These are phyloP conservation scores for Allium sativum DNA, from an alignment of 106 monocot genomes.

Conservation along the genomic window DNA sequence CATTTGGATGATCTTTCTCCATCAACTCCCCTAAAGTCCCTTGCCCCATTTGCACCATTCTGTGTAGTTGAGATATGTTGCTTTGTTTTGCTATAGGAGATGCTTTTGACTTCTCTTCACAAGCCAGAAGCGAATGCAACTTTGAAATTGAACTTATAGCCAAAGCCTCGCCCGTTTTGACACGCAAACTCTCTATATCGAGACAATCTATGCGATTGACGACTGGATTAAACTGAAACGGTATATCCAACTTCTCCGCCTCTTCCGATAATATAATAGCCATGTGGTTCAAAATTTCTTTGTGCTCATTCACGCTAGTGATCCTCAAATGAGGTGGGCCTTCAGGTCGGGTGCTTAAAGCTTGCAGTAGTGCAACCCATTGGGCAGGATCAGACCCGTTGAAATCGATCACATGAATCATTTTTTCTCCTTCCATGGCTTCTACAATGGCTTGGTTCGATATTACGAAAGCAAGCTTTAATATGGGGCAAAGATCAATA, in stretches of 20 bases:
- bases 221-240: conserved; percentile 63
- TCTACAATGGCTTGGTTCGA: conserved; percentile 49
- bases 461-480: conserved; percentile 26
- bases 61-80: conserved; percentile 4
- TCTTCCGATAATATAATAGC: conserved; percentile 29
- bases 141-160: conserved; percentile 46
- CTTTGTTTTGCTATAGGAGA: background rate
- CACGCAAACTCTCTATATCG: conserved; percentile 36
- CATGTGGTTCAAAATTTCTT: conserved; percentile 26
- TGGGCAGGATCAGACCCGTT: conserved; percentile 24
- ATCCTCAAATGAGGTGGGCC: conserved; percentile 54
- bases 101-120: conserved; percentile 9
- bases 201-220: conserved; percentile 26
- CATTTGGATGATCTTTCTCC: conserved; percentile 18
- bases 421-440: conserved; percentile 36
- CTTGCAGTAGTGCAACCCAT: conserved; percentile 36
- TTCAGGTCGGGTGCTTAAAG: conserved; percentile 22
- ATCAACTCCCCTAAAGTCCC: conserved; percentile 21
- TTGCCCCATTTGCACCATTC: conserved; percentile 5
- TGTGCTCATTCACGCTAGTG: conserved; percentile 37
- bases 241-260: conserved; percentile 62
- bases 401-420: conserved; percentile 49
- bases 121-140: conserved; percentile 41
- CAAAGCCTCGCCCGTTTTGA: conserved; percentile 64
- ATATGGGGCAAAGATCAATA: conserved; percentile 41